phyloP scores from a whole-genome alignment of 495 filamentous ascomycete species.

The Aspergillus sclerotiicarbonarius region DNA sequence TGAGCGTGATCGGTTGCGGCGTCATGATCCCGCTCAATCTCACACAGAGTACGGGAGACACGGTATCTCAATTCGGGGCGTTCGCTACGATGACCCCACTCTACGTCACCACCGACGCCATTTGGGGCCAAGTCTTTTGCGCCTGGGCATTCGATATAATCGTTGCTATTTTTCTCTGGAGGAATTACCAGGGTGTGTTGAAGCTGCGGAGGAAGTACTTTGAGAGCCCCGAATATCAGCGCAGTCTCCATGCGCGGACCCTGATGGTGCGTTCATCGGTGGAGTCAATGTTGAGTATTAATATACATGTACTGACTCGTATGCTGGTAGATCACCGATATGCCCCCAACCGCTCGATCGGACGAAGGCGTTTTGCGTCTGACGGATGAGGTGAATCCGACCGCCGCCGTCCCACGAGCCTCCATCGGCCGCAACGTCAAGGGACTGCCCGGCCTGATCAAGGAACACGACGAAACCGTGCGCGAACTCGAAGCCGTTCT shows the following conservation, averaged over 20 bases:
- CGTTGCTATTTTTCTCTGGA: slow-evolving; percentile 80
- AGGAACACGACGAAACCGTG: slow-evolving; percentile 78
- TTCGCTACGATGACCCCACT: slow-evolving; percentile 57
- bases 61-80: slow-evolving; percentile 23
- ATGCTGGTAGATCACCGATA: slow-evolving; percentile 67
- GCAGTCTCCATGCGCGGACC: slow-evolving; percentile 83
- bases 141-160: slow-evolving; percentile 78
- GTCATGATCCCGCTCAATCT: slow-evolving; percentile 86
- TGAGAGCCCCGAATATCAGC: slow-evolving; percentile 83
- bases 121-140: slow-evolving; percentile 79
- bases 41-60: slow-evolving; percentile 41
- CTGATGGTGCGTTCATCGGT: slow-evolving; percentile 62
- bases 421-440: slow-evolving; percentile 90
- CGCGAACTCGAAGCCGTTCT: slow-evolving; percentile 76
- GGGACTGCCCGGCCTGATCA: slow-evolving; percentile 77
- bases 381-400: slow-evolving; percentile 71
- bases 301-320: slow-evolving; percentile 1
- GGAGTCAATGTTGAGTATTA: slow-evolving; percentile 9
- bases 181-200: slow-evolving; percentile 75
- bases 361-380: slow-evolving; percentile 86
- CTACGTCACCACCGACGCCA: slow-evolving; percentile 40
- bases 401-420: slow-evolving; percentile 71
- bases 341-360: slow-evolving; percentile 66
- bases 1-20: slow-evolving; percentile 70
- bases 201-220: slow-evolving; percentile 75